These are phyloP conservation scores for Hericium erinaceus DNA, from an alignment of 768 basidiomycete species.

Conservation along the genomic window DNA sequence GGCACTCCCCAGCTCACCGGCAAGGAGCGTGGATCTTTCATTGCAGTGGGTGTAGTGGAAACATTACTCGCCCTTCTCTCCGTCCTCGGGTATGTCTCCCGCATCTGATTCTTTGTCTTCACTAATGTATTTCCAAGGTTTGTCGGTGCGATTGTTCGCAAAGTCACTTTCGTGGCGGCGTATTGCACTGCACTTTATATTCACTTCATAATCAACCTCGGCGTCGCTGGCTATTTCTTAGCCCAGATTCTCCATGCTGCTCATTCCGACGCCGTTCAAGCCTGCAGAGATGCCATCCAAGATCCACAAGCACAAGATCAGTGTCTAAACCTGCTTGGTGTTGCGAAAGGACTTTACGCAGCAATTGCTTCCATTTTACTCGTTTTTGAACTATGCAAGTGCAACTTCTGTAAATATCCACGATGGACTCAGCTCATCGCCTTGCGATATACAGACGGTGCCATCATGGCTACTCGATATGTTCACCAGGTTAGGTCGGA, in stretches of 20 bases:
- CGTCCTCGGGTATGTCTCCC: slow-evolving; percentile 39
- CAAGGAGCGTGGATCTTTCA: slow-evolving; percentile 32
- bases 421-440: neutral
- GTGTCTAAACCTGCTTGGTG: slow-evolving; percentile 33
- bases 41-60: slow-evolving; percentile 44
- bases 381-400: slow-evolving; percentile 49
- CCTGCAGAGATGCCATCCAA: slow-evolving; percentile 38
- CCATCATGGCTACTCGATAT: slow-evolving; percentile 17
- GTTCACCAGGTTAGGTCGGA: slow-evolving; percentile 10
- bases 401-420: neutral
- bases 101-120: neutral
- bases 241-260: slow-evolving; percentile 39
- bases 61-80: slow-evolving; percentile 44
- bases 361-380: slow-evolving; percentile 36
- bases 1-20: slow-evolving; percentile 13
- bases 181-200: slow-evolving; percentile 49
- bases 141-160: slow-evolving; percentile 53
- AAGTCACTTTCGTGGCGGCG: slow-evolving; percentile 47
- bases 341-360: slow-evolving; percentile 38
- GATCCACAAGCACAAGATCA: slow-evolving; percentile 32
- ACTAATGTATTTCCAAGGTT: slow-evolving; percentile 30
- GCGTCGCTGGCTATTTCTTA: slow-evolving; percentile 42
- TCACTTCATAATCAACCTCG: slow-evolving; percentile 48
- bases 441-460: slow-evolving; percentile 5
- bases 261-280: slow-evolving; percentile 29